Evolutionary conservation across 2,329 filamentous ascomycete species (phyloP).

Genomic region (Colletotrichum agaves): DNA sequence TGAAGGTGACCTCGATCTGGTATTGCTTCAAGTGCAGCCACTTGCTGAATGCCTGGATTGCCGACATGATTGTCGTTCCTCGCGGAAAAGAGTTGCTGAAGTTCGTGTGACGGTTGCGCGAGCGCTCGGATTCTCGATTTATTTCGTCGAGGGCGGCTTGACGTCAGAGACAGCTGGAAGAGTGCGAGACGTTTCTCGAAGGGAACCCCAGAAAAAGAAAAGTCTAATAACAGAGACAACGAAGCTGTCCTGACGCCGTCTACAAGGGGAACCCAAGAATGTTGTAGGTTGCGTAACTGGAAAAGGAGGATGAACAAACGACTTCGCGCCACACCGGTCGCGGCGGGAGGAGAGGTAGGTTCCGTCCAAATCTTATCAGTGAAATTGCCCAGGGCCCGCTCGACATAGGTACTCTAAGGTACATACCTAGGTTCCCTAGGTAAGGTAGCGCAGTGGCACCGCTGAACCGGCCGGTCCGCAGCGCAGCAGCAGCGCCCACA

Average conservation of each 20-base stretch:
- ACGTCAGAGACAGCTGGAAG: too few species aligned
- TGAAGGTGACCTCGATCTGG: conserved; percentile 97
- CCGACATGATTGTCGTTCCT: conserved; percentile 44
- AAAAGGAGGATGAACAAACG: not conserved
- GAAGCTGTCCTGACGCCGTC: not conserved
- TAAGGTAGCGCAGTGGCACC: conserved; percentile 10
- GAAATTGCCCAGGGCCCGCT: conserved; percentile 17
- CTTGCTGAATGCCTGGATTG: conserved; percentile 69
- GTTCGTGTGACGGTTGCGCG: not conserved
- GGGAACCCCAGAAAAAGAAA: not conserved
- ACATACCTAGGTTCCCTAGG: too few species aligned
- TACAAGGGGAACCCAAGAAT: not conserved
- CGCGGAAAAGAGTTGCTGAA: not conserved
- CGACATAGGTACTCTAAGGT: too few species aligned
- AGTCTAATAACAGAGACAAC: not conserved
- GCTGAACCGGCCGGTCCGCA: conserved; percentile 27
- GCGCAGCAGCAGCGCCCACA: conserved; percentile 15
- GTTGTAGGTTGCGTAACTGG: not conserved
- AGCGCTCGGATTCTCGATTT: conserved; percentile 9
- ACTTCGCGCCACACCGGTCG: not conserved
- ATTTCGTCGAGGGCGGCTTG: not conserved
- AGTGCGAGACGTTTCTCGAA: not conserved
- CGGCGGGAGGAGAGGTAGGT: not conserved
- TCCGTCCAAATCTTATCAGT: conserved; percentile 32
- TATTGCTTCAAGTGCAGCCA: conserved; percentile 97